Conservation (phyloP, 176 grass and related monocot genomes). For the Leersia perrieri region DNA sequence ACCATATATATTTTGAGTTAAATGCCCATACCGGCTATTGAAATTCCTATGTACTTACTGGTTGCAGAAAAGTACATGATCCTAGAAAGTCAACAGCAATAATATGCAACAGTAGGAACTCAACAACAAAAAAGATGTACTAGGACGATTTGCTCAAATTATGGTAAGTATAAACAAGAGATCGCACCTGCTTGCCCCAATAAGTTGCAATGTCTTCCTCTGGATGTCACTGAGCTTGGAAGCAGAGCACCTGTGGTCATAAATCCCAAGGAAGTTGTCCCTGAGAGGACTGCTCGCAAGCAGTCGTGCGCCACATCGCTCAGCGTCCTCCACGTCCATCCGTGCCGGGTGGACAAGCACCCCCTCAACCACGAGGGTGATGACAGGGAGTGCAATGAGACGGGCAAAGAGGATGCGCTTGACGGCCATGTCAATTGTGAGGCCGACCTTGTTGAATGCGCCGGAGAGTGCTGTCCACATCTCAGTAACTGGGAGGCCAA, state of each 20-base stretch:
- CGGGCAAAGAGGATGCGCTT: slow-evolving; percentile 62
- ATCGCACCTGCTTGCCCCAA: slow-evolving; percentile 45
- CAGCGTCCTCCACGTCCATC: slow-evolving; percentile 53
- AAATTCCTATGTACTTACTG: too few relatives aligned
- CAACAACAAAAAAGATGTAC: too few relatives aligned
- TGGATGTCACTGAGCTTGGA: slow-evolving; percentile 57
- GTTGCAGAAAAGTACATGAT: too few relatives aligned
- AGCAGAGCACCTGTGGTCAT: slow-evolving; percentile 61
- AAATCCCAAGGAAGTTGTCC: slow-evolving; percentile 84
- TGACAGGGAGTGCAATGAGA: slow-evolving; percentile 50
- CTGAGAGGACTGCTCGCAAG: slow-evolving; percentile 49
- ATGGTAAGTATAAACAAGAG: too few relatives aligned
- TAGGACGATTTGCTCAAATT: too few relatives aligned
- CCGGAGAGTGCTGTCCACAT: slow-evolving; percentile 48
- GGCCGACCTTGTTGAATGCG: slow-evolving; percentile 40
- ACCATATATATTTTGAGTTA: too few relatives aligned
- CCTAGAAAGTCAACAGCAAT: too few relatives aligned
- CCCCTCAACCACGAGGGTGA: slow-evolving; percentile 41
- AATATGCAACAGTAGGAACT: too few relatives aligned
- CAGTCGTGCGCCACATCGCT: slow-evolving; percentile 48
- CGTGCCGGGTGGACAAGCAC: slow-evolving; percentile 42
- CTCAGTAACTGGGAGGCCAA: slow-evolving; percentile 46
- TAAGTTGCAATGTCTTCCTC: slow-evolving; percentile 47
- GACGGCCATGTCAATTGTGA: slow-evolving; percentile 47
- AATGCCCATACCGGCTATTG: too few relatives aligned